Percentiles rank a stretch among this genome's conserved stretches.
phyloP scores from a whole-genome alignment of 371 early-diverging fungal species.

The Fennellomyces sp. region DNA sequence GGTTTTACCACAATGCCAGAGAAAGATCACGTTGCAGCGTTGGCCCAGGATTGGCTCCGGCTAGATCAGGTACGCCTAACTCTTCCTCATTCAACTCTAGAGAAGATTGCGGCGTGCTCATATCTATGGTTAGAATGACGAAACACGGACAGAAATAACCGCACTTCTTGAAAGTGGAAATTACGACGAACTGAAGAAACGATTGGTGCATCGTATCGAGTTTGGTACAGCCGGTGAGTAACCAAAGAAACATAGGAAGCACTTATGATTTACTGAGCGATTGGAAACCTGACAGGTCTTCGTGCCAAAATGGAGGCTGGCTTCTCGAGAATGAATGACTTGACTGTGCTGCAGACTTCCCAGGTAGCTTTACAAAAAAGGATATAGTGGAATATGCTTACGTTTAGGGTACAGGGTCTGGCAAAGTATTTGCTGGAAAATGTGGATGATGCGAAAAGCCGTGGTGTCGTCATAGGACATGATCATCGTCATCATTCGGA shows the following conservation, averaged over 20 bases:
- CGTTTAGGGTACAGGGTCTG: too few species aligned
- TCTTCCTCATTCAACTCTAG: neutral
- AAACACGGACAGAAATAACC: slow-evolving; percentile 67
- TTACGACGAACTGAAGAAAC: slow-evolving; percentile 59
- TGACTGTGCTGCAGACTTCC: slow-evolving; percentile 91
- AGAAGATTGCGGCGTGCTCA: too few species aligned
- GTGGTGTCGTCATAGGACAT: slow-evolving; percentile 93
- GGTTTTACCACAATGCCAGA: slow-evolving; percentile 1
- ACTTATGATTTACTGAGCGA: neutral
- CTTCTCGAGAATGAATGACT: slow-evolving; percentile 93
- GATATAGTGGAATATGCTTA: too few species aligned
- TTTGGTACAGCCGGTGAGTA: slow-evolving; percentile 87
- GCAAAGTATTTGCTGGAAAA: slow-evolving; percentile 59
- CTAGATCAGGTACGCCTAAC: slow-evolving; percentile 67
- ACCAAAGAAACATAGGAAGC: neutral
- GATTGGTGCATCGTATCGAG: slow-evolving; percentile 77
- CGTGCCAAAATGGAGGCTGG: slow-evolving; percentile 95
- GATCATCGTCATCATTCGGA: slow-evolving; percentile 93
- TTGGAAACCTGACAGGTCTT: slow-evolving; percentile 61
- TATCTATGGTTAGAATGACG: slow-evolving; percentile 76
- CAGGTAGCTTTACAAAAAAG: too few species aligned
- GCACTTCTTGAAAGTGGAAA: slow-evolving; percentile 55
- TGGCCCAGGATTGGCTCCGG: slow-evolving; percentile 68
- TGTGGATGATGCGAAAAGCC: slow-evolving; percentile 54
- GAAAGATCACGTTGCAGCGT: slow-evolving; percentile 17